These are phyloP conservation scores for Vinca minor DNA, from an alignment of 257 asterid genomes.

Conservation along the genomic window DNA sequence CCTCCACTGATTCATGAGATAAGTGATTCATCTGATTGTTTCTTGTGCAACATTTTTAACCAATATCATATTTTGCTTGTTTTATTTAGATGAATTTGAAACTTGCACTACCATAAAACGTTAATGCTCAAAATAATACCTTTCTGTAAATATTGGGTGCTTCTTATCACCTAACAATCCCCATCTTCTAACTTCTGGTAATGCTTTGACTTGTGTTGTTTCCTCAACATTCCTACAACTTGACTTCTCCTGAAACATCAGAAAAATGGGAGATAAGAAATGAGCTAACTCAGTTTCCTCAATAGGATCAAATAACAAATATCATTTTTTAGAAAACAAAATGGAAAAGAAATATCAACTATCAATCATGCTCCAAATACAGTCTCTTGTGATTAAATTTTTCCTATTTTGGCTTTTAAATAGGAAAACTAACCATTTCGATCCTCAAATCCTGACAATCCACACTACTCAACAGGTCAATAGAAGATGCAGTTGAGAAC, in stretches of 20 bases:
- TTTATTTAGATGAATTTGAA: slow-evolving; percentile 81
- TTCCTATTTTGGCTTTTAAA: background rate
- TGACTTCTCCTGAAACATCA: slow-evolving; percentile 22
- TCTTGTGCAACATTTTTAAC: background rate
- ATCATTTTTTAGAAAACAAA: no score
- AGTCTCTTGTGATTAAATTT: background rate
- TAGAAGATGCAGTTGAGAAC: slow-evolving; percentile 45
- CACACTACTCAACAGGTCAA: slow-evolving; percentile 34
- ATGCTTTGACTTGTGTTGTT: slow-evolving; percentile 35
- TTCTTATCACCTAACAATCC: slow-evolving; percentile 22
- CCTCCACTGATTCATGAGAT: background rate
- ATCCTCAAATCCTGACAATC: slow-evolving; percentile 33
- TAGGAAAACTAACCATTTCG: slow-evolving; percentile 48
- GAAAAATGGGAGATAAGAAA: slow-evolving; percentile 17
- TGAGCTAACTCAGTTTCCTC: background rate
- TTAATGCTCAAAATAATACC: slow-evolving; percentile 20
- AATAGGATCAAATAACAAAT: background rate
- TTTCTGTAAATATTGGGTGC: slow-evolving; percentile 14
- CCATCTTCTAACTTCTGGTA: slow-evolving; percentile 39
- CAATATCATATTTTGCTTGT: background rate
- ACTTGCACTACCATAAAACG: no score
- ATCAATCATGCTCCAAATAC: no score
- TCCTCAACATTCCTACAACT: slow-evolving; percentile 23
- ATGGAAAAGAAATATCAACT: no score
- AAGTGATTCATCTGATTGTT: background rate